Base-by-base conservation (phyloP, 768 basidiomycete genomes). In the Mycena venus region DNA sequence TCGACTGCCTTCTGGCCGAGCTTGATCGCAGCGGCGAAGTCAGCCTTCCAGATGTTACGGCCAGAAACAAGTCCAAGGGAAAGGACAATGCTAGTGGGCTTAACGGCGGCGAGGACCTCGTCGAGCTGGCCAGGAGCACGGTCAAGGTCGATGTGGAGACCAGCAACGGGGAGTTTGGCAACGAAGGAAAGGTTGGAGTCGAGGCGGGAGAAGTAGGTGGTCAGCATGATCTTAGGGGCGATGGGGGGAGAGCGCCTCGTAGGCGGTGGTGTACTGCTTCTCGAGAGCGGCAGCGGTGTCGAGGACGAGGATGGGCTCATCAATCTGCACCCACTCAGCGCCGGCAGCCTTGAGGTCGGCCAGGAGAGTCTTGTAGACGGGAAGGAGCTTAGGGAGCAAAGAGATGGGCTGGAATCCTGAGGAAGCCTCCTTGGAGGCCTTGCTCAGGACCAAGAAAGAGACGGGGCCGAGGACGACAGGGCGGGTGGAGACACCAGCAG, bases 41-140 rank as follows among this genome's bases (percentile, higher is more conserved):
- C 97, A 75, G 92, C 94, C 92, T 99, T 99, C 98, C 98, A 99
- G 88, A 99, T 96, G 90, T 99, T 99, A 83, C 98, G 96, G 67
- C 98, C 98, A 55, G 98, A 99, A 76, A 99, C 95, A 74, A 99
- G 84, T 85, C 98, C 98, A 75, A 99, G 93, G 47, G 98, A 99
- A 64, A 99, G 90, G 76, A 93, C 81, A 75, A 96, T 90, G 80
- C 84, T 85, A 77, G 96, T 97, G 75, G 90, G 82, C 89, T 97
- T 98, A 84, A 99, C 83, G 69, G 96, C 96, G 53, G 88, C 89
- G 75, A 98, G 75, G 75, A 96, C 94, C 56, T 89, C 88, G 61
- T 95, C 93, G 76, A 99, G 92, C 85, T 99, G 98, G 67, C 84
- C 90, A 36, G 97, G 94, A 69, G 96, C 98, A 84, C 97, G 96